A percentile compares a stretch with the other conserved stretches of the same genome.
Evolutionary conservation across 192 early-diverging fungal genomes (phyloP).

Genomic region (Lobosporangium transversale): DNA sequence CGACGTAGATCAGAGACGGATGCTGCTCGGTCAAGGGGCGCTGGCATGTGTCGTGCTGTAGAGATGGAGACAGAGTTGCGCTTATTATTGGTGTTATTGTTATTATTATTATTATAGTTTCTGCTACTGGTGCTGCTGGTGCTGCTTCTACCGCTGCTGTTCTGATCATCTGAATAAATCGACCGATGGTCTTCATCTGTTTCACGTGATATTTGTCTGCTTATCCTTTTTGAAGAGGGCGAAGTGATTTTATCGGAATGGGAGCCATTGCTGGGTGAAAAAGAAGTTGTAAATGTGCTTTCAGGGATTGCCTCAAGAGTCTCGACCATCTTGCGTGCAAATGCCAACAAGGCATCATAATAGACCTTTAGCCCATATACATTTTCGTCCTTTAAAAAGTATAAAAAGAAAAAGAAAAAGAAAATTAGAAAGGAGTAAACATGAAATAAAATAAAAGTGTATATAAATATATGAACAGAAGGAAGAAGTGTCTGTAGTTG

Average conservation of each 20-base stretch:
- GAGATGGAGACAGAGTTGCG: no score
- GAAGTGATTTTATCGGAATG: constrained; percentile 24
- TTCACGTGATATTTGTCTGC: constrained; percentile 33
- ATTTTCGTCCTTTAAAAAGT: constrained; percentile 32
- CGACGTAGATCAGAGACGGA: constrained; percentile 35
- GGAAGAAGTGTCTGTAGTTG: no score
- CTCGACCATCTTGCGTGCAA: constrained; percentile 34
- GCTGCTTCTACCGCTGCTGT: no score
- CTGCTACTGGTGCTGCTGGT: no score
- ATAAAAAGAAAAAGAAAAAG: neutral
- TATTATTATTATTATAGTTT: no score
- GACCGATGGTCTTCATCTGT: constrained; percentile 38
- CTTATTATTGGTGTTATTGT: no score
- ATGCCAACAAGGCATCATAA: constrained; percentile 40
- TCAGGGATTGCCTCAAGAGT: constrained; percentile 44
- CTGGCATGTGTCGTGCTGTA: constrained; percentile 46
- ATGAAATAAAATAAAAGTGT: no score
- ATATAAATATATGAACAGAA: no score
- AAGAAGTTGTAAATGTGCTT: constrained; percentile 23
- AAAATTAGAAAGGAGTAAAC: no score
- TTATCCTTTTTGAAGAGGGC: constrained; percentile 10
- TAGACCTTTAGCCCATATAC: constrained; percentile 32
- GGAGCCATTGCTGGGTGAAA: constrained; percentile 23
- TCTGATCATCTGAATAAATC: constrained; percentile 34
- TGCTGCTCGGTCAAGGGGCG: constrained; percentile 57